Evolutionary conservation across 768 basidiomycete genomes (phyloP).

Genomic region (Boletus tomentosulus): DNA sequence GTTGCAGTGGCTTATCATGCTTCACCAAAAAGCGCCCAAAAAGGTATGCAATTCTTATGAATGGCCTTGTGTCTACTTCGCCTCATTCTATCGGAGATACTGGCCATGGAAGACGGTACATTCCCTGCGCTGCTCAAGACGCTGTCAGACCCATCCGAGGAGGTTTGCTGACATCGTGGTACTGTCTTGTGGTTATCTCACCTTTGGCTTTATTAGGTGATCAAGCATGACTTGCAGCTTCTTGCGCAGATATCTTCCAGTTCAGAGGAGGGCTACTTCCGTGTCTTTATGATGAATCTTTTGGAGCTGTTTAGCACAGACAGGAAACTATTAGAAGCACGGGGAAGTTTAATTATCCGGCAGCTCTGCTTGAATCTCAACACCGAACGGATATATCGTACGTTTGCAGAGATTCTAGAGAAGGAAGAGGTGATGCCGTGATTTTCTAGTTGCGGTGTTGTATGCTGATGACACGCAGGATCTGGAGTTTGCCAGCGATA

Average conservation of each 20-base stretch:
- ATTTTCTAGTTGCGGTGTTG: neutral
- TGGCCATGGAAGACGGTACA: conserved; percentile 95
- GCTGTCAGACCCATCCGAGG: conserved; percentile 93
- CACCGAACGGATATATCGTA: conserved; percentile 91
- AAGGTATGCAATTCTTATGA: conserved; percentile 50
- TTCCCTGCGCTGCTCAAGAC: conserved; percentile 95
- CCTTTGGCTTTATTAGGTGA: conserved; percentile 52
- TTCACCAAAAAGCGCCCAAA: conserved; percentile 95
- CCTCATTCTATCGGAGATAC: conserved; percentile 51
- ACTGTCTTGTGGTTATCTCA: neutral
- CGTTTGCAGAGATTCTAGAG: conserved; percentile 95
- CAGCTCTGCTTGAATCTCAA: conserved; percentile 93
- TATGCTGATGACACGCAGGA: conserved; percentile 49
- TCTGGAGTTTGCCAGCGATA: conserved; percentile 94
- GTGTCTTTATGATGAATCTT: conserved; percentile 91
- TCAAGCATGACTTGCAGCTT: conserved; percentile 93
- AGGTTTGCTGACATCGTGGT: conserved; percentile 43
- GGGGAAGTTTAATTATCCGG: conserved; percentile 93
- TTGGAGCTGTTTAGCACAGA: conserved; percentile 95
- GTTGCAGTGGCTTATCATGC: conserved; percentile 96
- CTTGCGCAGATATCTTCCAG: conserved; percentile 95
- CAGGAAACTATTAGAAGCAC: conserved; percentile 78
- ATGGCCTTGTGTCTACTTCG: neutral
- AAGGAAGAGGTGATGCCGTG: conserved; percentile 79
- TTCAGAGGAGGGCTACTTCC: conserved; percentile 95